Percentiles rank a stretch among this genome's conserved stretches.
Evolutionary conservation across 2,329 filamentous ascomycete species (phyloP).

Genomic region (Mycosphaerella arachidis): DNA sequence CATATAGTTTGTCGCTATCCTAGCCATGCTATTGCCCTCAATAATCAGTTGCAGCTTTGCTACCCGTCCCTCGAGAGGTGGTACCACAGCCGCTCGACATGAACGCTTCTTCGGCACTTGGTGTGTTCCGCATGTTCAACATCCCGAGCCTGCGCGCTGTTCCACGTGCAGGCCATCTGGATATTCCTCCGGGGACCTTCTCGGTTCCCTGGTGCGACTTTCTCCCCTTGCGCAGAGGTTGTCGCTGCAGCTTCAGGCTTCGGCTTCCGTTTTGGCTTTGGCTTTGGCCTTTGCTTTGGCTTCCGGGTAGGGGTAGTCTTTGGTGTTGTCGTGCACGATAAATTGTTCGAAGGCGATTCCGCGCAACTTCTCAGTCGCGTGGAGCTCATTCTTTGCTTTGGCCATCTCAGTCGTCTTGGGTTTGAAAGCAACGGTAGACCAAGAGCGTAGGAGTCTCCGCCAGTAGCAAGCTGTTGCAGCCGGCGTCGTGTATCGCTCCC

Average conservation of each 20-base stretch:
- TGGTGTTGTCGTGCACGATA: constrained; percentile 16
- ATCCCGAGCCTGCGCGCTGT: too few species aligned
- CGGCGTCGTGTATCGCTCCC: constrained; percentile 25
- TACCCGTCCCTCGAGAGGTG: too few species aligned
- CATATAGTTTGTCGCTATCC: too few species aligned
- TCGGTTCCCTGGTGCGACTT: not conserved
- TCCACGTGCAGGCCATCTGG: not conserved
- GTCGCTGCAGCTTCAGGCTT: not conserved
- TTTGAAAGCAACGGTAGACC: constrained; percentile 22
- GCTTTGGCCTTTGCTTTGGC: not conserved
- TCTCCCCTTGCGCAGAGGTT: not conserved
- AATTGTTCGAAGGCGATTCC: constrained; percentile 25
- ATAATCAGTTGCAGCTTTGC: too few species aligned
- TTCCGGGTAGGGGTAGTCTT: constrained; percentile 11
- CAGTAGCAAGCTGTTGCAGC: constrained; percentile 32
- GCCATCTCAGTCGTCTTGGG: constrained; percentile 11
- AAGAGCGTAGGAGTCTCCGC: constrained; percentile 22
- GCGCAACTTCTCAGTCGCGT: constrained; percentile 12
- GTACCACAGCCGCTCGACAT: too few species aligned
- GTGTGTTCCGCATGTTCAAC: too few species aligned
- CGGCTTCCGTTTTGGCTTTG: not conserved
- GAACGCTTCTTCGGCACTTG: too few species aligned
- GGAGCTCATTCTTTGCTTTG: constrained; percentile 12
- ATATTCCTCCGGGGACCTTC: not conserved
- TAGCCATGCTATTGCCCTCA: too few species aligned